phyloP scores from a whole-genome alignment of 2,329 filamentous ascomycete genomes.

The Curvularia lunata region DNA sequence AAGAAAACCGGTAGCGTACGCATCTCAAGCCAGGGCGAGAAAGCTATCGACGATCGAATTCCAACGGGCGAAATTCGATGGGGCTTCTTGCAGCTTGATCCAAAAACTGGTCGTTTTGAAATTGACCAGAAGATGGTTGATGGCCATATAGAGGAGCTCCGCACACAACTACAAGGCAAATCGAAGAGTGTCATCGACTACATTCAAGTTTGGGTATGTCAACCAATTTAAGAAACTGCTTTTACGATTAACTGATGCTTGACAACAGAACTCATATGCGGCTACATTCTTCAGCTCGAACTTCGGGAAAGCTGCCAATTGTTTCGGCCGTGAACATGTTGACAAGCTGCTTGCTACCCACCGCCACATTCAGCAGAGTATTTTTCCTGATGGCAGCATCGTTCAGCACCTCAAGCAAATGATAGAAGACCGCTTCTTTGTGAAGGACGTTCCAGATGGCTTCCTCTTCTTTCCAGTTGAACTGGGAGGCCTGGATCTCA shows the following conservation, averaged over 20 bases:
- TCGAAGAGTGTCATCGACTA: slow-evolving; percentile 43
- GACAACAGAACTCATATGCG: slow-evolving; percentile 61
- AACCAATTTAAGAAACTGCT: background rate
- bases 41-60: slow-evolving; percentile 29
- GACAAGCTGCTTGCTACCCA: slow-evolving; percentile 61
- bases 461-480: slow-evolving; percentile 62
- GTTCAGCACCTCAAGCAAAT: slow-evolving; percentile 52
- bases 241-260: slow-evolving; percentile 2
- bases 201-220: slow-evolving; percentile 33
- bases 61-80: slow-evolving; percentile 41
- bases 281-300: slow-evolving; percentile 61
- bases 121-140: slow-evolving; percentile 45
- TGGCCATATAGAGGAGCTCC: slow-evolving; percentile 39
- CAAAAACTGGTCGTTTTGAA: slow-evolving; percentile 37
- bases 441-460: slow-evolving; percentile 56
- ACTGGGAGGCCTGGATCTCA: slow-evolving; percentile 58
- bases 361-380: slow-evolving; percentile 56
- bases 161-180: slow-evolving; percentile 38
- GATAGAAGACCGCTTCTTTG: slow-evolving; percentile 60
- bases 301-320: slow-evolving; percentile 60
- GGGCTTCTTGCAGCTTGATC: slow-evolving; percentile 42
- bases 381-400: slow-evolving; percentile 52
- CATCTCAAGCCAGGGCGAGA: slow-evolving; percentile 25
- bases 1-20: slow-evolving; percentile 53
- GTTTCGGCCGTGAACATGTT: slow-evolving; percentile 60